A percentile compares a stretch with the other conserved stretches of the same genome.
Conservation (phyloP, 1,284 basidiomycete genomes). For the Pyrrhoderma lamaoense region DNA sequence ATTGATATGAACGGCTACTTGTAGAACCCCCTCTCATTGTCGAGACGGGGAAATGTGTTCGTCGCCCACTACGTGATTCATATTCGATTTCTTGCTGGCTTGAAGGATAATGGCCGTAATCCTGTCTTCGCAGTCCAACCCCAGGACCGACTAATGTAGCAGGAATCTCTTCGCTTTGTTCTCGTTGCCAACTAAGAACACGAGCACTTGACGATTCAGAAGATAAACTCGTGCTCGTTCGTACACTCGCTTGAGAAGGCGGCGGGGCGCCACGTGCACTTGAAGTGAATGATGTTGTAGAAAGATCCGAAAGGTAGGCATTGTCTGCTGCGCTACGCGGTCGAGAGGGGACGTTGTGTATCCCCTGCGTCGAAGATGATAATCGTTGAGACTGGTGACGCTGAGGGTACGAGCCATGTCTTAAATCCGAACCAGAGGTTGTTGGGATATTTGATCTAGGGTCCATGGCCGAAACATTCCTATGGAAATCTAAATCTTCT, state of each 20-base stretch:
- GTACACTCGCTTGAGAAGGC: not conserved
- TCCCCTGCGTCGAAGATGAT: no score
- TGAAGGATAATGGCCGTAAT: no score
- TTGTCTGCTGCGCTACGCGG: conserved; percentile 1
- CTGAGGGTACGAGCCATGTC: no score
- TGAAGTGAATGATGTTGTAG: not conserved
- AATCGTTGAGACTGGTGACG: no score
- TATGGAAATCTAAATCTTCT: not conserved
- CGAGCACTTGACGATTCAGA: conserved; percentile 1
- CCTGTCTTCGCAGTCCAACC: not conserved
- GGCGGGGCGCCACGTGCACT: not conserved
- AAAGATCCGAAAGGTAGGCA: conserved; percentile 4
- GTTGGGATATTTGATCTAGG: not conserved
- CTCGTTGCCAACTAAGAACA: not conserved
- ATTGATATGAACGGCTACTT: not conserved
- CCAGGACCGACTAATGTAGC: not conserved
- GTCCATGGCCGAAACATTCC: no score
- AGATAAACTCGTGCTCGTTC: not conserved
- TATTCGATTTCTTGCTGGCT: not conserved
- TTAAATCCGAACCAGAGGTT: not conserved
- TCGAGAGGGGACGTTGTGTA: not conserved
- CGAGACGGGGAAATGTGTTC: not conserved
- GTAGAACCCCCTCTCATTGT: conserved; percentile 3
- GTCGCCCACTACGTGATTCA: not conserved
- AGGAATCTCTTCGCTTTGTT: not conserved